Evolutionary conservation across 495 filamentous ascomycete species (phyloP), one percentile per base, ranked within the genome.

Genomic region (Penicillium ucsense): DNA sequence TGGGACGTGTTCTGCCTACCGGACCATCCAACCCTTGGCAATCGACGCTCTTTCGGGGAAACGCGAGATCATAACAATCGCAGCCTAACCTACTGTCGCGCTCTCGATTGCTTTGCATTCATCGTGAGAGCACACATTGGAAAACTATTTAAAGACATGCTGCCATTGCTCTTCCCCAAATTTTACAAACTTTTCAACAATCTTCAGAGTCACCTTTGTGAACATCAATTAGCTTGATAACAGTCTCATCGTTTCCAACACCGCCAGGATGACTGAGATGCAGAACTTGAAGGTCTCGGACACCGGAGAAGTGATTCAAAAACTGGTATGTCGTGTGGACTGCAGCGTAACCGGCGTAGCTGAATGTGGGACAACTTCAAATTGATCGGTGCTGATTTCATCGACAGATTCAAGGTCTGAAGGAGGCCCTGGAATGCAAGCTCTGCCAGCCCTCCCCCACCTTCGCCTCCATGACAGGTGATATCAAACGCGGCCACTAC

Each of bases 341-440:
- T 20, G 20, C 1, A 20, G 20, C 2, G 20, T 20, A 20, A 33
- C 8, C 0, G 30, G 10, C 20, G 4, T 3, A 10, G 5, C 7
- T 4, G 3, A 6, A 10, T 35, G n/a, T 4, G 34, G 6, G 10
- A 20, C 6, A 12, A 44, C 20, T 36, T 3, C 12, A 8, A 32
- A 35, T 38, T 41, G n/a, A 47, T 4, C 12, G 0, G 4, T 5
- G 1, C 33, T 5, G 1, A 30, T 36, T 36, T 27, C 34, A n/a
- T 30, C 20, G 20, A 20, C 20, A 54, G 47, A 40, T 51, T 10
- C 43, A 53, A 28, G 50, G 54, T 4, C 49, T 67, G 29, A 51
- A 63, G 43, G 64, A 67, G 53, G 66, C 64, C 31, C 55, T 69
- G 7, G 40, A 45, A 35, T 67, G 66, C 45, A 55, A 47, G 10